Evolutionary conservation across 495 filamentous ascomycete genomes (phyloP).

Genomic region (Margaritispora aquatica): DNA sequence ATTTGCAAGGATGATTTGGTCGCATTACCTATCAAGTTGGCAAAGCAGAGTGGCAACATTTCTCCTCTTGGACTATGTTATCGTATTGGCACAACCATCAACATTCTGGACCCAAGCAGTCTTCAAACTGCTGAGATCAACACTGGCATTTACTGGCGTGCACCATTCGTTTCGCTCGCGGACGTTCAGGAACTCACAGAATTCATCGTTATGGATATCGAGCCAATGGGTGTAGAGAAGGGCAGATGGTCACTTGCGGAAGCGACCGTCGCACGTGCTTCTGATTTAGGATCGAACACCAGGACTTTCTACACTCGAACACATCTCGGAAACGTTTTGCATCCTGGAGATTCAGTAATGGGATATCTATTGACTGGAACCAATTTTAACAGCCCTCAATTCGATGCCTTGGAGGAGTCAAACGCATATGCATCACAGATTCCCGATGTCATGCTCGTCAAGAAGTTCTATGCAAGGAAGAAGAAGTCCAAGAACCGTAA

Average conservation of each 20-base stretch:
- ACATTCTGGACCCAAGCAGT: conserved; percentile 83
- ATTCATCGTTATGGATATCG: conserved; percentile 93
- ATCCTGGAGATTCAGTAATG: conserved; percentile 85
- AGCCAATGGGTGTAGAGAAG: conserved; percentile 63
- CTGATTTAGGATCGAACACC: conserved; percentile 85
- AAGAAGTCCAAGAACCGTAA: conserved; percentile 75
- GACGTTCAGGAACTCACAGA: conserved; percentile 83
- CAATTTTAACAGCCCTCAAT: conserved; percentile 83
- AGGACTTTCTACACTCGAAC: conserved; percentile 81
- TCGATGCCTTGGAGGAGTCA: conserved; percentile 70
- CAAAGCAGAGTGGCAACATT: conserved; percentile 80
- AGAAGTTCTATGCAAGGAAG: conserved; percentile 87
- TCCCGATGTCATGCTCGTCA: conserved; percentile 90
- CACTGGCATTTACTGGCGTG: conserved; percentile 76
- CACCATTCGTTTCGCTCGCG: conserved; percentile 75
- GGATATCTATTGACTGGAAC: conserved; percentile 84
- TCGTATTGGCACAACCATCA: conserved; percentile 82
- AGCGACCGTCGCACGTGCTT: conserved; percentile 76
- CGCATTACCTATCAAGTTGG: conserved; percentile 82
- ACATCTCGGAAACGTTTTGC: conserved; percentile 81
- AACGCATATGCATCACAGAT: conserved; percentile 65
- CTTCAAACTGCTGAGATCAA: conserved; percentile 85
- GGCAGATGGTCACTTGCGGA: conserved; percentile 83
- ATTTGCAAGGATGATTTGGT: conserved; percentile 97
- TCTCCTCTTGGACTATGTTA: conserved; percentile 75